Conservation (phyloP, 768 basidiomycete genomes). For the Suillus fuscotomentosus region DNA sequence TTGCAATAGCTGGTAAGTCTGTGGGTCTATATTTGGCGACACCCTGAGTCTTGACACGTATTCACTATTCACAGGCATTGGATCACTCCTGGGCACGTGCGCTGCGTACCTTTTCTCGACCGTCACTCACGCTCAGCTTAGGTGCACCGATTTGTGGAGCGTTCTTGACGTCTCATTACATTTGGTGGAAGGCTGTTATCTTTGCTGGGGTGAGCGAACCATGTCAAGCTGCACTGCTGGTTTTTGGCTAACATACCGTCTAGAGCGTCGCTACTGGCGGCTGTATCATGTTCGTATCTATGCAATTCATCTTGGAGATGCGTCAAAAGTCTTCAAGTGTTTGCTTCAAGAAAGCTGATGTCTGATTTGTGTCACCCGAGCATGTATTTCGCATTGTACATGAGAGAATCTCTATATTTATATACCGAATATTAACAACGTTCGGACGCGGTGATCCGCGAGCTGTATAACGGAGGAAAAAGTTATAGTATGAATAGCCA, state of each 20-base stretch:
- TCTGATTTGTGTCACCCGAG: background rate
- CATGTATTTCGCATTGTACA: background rate
- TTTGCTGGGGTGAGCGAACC: constrained; percentile 42
- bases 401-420: background rate
- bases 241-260: background rate
- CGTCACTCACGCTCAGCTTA: constrained; percentile 24
- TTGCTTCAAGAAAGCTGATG: background rate
- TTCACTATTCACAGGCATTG: constrained; percentile 18
- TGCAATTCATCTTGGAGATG: background rate
- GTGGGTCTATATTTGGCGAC: constrained; percentile 3
- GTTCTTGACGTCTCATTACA: constrained; percentile 44
- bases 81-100: constrained; percentile 20
- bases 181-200: constrained; percentile 58
- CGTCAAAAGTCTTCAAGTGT: background rate
- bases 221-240: background rate
- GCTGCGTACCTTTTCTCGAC: background rate
- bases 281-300: background rate
- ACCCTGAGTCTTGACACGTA: background rate
- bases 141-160: constrained; percentile 60
- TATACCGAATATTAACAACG: too few relatives aligned
- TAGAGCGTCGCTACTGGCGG: background rate
- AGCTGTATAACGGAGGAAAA: too few relatives aligned
- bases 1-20: constrained; percentile 39
- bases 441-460: too few relatives aligned
- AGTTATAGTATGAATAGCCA: too few relatives aligned